These are phyloP conservation scores for Aspergillus caelatus DNA, from an alignment of 2,329 filamentous ascomycete genomes.

Conservation along the genomic window DNA sequence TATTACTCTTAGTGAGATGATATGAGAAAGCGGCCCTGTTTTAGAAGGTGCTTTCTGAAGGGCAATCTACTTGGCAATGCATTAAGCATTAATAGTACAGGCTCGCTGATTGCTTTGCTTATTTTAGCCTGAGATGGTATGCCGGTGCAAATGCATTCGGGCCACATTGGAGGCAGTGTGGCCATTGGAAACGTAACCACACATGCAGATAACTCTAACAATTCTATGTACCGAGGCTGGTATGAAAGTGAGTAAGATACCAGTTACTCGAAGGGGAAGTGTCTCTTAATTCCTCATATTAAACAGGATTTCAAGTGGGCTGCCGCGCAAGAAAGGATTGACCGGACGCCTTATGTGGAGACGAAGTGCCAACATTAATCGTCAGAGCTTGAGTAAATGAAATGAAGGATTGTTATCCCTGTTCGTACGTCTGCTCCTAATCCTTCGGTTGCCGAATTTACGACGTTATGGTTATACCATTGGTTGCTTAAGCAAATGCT, in stretches of 20 bases:
- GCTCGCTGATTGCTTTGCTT: not conserved
- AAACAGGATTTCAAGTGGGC: not conserved
- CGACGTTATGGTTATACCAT: not conserved
- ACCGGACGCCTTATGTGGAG: not conserved
- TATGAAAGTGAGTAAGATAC: no score
- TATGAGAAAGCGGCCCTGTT: not conserved
- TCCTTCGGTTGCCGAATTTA: not conserved
- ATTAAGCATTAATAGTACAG: not conserved
- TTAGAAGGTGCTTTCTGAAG: not conserved
- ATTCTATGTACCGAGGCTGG: not conserved
- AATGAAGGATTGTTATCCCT: not conserved
- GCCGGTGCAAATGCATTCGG: not conserved
- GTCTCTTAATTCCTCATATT: not conserved
- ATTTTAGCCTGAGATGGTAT: not conserved
- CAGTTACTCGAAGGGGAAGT: not conserved
- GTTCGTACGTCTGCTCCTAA: not conserved
- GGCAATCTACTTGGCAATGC: no score
- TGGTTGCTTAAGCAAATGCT: not conserved
- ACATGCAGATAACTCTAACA: not conserved
- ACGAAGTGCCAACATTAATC: not conserved
- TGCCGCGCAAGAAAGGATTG: not conserved
- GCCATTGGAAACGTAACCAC: not conserved
- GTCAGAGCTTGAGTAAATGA: not conserved
- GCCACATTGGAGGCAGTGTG: not conserved
- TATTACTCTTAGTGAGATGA: not conserved